Conservation (phyloP, 2,329 filamentous ascomycete species). For the Verticillium zaregamsianum region DNA sequence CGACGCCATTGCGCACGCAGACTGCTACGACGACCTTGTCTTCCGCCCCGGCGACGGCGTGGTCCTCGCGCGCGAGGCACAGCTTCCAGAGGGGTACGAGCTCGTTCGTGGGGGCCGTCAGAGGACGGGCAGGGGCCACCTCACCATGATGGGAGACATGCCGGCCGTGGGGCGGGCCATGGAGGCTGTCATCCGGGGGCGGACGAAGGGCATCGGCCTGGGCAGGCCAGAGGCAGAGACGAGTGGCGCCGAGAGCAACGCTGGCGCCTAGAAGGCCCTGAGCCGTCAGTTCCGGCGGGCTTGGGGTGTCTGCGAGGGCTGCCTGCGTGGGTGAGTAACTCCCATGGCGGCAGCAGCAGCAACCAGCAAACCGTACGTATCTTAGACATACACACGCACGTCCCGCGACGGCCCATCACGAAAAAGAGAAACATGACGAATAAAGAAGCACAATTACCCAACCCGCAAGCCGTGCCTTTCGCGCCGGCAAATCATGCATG, state of each 20-base stretch:
- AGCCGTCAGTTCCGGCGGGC: not conserved
- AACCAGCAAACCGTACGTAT: not conserved
- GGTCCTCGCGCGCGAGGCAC: slow-evolving; percentile 77
- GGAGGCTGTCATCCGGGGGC: slow-evolving; percentile 61
- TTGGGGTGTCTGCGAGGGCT: not conserved
- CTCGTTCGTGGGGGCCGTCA: slow-evolving; percentile 70
- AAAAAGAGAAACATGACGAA: not conserved
- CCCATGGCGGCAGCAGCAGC: not conserved
- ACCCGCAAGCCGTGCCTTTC: not conserved
- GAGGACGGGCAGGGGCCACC: slow-evolving; percentile 78
- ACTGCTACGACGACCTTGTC: slow-evolving; percentile 80
- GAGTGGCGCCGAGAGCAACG: not conserved
- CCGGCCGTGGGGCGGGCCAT: slow-evolving; percentile 75
- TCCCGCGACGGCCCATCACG: not conserved
- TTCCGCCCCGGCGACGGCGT: slow-evolving; percentile 90
- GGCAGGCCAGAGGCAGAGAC: slow-evolving; percentile 27
- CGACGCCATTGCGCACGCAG: slow-evolving; percentile 70
- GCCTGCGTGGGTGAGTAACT: not conserved
- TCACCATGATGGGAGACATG: slow-evolving; percentile 81
- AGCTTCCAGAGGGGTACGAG: slow-evolving; percentile 77
- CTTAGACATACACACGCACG: not conserved
- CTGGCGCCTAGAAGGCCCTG: not conserved
- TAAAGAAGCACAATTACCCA: not conserved
- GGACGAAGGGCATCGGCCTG: slow-evolving; percentile 68
- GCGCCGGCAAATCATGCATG: not conserved